A percentile compares a stretch with the other conserved stretches of the same genome.
Evolutionary conservation across 768 basidiomycete species (phyloP).

Genomic region (Tephrocybe sp.): DNA sequence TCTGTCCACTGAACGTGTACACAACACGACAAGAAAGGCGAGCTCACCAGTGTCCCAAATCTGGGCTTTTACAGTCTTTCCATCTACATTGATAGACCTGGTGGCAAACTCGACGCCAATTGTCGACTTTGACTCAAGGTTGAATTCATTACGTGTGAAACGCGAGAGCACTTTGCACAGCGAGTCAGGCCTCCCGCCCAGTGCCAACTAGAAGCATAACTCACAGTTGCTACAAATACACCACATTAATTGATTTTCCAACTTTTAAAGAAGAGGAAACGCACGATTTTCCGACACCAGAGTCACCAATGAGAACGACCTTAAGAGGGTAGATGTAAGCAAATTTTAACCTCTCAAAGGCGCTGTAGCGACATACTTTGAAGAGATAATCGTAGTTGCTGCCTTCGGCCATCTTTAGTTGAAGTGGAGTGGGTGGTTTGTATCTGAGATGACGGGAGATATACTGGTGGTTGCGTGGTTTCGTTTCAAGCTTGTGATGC

Average conservation of each 20-base stretch:
- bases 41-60: slow-evolving; percentile 96
- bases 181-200: slow-evolving; percentile 11
- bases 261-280: slow-evolving; percentile 36
- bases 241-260: slow-evolving; percentile 7
- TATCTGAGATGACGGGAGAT: slow-evolving; percentile 21
- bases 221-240: slow-evolving; percentile 54
- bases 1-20: not conserved
- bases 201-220: slow-evolving; percentile 22
- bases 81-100: slow-evolving; percentile 91
- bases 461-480: slow-evolving; percentile 11
- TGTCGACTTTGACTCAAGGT: slow-evolving; percentile 97
- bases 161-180: slow-evolving; percentile 89
- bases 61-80: slow-evolving; percentile 96
- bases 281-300: slow-evolving; percentile 99
- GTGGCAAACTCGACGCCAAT: slow-evolving; percentile 99
- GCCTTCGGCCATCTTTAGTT: slow-evolving; percentile 73
- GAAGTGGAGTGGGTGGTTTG: slow-evolving; percentile 16
- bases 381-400: slow-evolving; percentile 99
- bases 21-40: slow-evolving; percentile 4
- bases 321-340: slow-evolving; percentile 28
- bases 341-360: not conserved
- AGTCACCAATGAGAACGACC: slow-evolving; percentile 99
- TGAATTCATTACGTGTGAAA: slow-evolving; percentile 99
- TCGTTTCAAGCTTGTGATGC: slow-evolving; percentile 14
- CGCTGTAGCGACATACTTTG: slow-evolving; percentile 60